Base-by-base conservation (phyloP, 192 early-diverging fungal species). In the Irineochytrium annulatum region DNA sequence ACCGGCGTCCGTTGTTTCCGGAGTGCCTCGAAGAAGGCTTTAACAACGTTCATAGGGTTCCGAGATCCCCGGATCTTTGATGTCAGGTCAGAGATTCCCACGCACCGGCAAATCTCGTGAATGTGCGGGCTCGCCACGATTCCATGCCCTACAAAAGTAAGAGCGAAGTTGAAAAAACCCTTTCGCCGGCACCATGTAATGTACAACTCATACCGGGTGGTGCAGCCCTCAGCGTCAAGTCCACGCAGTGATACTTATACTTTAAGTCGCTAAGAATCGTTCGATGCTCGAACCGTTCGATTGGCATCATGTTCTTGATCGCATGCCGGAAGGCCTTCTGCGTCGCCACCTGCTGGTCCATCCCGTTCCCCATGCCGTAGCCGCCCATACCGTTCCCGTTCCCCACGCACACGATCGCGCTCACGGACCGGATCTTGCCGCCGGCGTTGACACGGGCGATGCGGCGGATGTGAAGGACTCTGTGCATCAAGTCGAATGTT, bases 1-100 rank as follows among this genome's bases (percentile, higher is more conserved):
- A 82, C 76, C 11, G 94, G 91, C 3, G 82, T 71, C 63, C 80
- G 84, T 77, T 99, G 97, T 16, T 71, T 60, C 17, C 60, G 49
- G 8, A 99, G 70, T 13, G 97, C 97, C 70, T 88, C 91, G 73
- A 97, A 97, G 13, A 90, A 89, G 5, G 85, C 88, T 80, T 99
- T 96, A 79, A 99, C 86, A 30, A 99, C 94, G 72, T 99, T 99
- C 91, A 99, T 91, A 2, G 92, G 92, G 70, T 93, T 97, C 35
- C 82, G 79, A n/a, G 92, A 95, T 2, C 95, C 94, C 59, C 79
- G 71, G 30, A 97, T 87, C 72, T 97, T 97, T 46, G 84, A 89
- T 32, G 88, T 79, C 60, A 97, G 57, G 77, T 99, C 97, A 54
- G 87, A 85, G 67, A 97, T 92, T 29, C 97, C 97, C 29, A 90